A percentile compares a stretch with the other conserved stretches of the same genome.
Conservation (phyloP, 164 flowering plant species). For the Nelumbo lutea region DNA sequence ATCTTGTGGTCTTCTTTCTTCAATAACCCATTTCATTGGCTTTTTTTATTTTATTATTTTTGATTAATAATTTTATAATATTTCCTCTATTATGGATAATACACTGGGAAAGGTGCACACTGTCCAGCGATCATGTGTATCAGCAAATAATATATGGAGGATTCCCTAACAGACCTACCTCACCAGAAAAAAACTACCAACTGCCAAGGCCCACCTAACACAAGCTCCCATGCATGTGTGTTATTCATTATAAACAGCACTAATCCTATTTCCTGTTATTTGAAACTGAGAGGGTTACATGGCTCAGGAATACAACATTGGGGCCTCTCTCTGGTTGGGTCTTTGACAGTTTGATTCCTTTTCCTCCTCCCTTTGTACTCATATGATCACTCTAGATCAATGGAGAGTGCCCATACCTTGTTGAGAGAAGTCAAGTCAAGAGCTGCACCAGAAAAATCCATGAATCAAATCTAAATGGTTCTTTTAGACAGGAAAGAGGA, state of each 20-base stretch:
- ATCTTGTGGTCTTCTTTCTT: constrained; percentile 24
- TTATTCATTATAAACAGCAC: not conserved
- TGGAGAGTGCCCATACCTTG: not conserved
- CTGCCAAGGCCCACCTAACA: constrained; percentile 22
- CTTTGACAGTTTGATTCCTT: no score
- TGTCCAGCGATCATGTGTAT: constrained; percentile 9
- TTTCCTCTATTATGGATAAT: constrained; percentile 3
- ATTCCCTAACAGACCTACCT: constrained; percentile 20
- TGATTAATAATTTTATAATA: not conserved
- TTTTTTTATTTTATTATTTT: not conserved
- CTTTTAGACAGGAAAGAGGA: not conserved
- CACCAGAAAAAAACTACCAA: constrained; percentile 37
- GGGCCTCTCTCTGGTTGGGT: not conserved
- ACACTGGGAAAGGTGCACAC: not conserved
- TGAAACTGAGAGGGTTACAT: not conserved
- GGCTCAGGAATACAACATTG: not conserved
- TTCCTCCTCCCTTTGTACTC: not conserved
- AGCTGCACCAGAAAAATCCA: not conserved
- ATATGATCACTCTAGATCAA: no score
- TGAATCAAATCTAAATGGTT: not conserved
- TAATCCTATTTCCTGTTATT: not conserved
- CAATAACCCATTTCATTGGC: no score
- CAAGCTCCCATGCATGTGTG: not conserved
- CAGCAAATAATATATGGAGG: constrained; percentile 1
- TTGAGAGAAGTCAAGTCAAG: not conserved